Base-by-base conservation (phyloP, 805 yeast genomes). In the Kuraishia piskuri region DNA sequence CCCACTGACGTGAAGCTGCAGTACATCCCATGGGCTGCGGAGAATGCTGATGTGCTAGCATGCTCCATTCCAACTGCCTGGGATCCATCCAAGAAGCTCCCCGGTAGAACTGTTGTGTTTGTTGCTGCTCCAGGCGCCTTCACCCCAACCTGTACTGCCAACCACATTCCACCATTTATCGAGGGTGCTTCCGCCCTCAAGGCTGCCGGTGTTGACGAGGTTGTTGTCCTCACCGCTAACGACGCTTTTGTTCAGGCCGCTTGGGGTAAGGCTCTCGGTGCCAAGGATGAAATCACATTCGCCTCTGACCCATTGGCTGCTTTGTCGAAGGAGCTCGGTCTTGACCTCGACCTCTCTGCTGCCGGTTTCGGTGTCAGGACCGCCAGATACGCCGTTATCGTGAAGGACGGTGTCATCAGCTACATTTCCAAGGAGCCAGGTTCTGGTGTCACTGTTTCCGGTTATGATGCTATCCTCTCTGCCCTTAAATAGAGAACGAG, bases 341-440 rank as follows among this genome's bases (percentile, higher is more conserved):
- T 80, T 57, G 70, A 75, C 48, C 65, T 76, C 52, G 83, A 82
- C 59, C 73, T 78, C 53, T 77, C 79, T 51, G 75, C 75, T 22
- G 72, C 65, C 52, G 88, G 81, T 24, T 67, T 80, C 57, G 83
- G 84, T 22, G 64, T 70, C 54, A 78, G 91, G 71, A 79, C 88
- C 52, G 74, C 76, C 58, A 80, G 96, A 71, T 88, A 82, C 70
- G 90, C 92, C 48, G 71, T 85, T 54, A 73, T 90, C 57, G 82
- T 87, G 52, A 83, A 81, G 52, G 63, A 67, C 48, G 69, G 70
- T 36, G 55, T 55, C 21, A 59, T 68, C 53, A 56, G 57, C 40
- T 70, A 70, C 54, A 52, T 61, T 19, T 82, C 78, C 57, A 68
- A 67, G 55, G 84, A 79, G 67, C 63, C 71, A 10, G 71, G 68